Base-by-base conservation (phyloP, 768 basidiomycete species). In the Hericium alpestre region DNA sequence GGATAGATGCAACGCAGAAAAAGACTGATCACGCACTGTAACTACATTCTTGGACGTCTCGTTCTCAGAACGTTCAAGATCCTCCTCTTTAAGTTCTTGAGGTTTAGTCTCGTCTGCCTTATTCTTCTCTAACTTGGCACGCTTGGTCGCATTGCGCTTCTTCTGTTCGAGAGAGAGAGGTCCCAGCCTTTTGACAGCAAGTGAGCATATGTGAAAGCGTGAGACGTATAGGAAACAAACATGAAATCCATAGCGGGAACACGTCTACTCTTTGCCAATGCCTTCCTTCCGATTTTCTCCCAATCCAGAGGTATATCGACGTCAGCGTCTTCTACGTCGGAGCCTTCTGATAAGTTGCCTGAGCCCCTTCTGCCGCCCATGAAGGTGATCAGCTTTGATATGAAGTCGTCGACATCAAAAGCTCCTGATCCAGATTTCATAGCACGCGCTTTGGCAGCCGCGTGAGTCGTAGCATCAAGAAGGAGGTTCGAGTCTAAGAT, bases 371-470 rank as follows among this genome's bases (percentile, higher is more conserved):
- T 73, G 5, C 88, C 87, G 16, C 89, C 87, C 86, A 93, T 87
- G 64, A 82, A 89, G 13, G 72, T 77, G 50, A 86, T 73, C 38
- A 93, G 74, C 64, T 86, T 86, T 6, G 81, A 70, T 55, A 99
- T 74, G 63, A 94, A 97, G 56, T 97, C 93, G 61, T 95, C 92
- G 41, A 89, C 74, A 65, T 99, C 95, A 65, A 98, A 99, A 13
- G 86, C 83, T 55, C 90, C 88, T 0, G 82, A 81, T 54, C 90
- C 91, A 0, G 90, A 82, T 69, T 90, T 93, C 82, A 95, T 86
- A 32, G 84, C 84, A 32, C 90, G 87, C n/a, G 93, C 93, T 67
- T 94, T 87, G 63, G 86, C 84, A 1, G 90, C 86, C 47, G 87
- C 83, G 63, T 91, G 81, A 58, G 82, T 86, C 3, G 90, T 86